phyloP scores from a whole-genome alignment of 192 early-diverging fungal species.

The Neocallimastix lanati region DNA sequence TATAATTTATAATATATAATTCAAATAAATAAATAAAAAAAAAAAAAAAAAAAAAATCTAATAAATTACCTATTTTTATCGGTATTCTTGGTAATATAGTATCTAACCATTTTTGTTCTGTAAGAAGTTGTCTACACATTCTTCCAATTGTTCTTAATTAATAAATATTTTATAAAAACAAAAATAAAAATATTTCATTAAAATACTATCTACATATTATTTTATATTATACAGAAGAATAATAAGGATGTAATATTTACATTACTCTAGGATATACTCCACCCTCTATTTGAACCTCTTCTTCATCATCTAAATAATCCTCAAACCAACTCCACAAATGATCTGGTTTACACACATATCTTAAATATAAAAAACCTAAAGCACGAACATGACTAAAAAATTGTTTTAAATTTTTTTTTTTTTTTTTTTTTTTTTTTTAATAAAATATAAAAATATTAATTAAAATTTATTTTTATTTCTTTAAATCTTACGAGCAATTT shows the following conservation, averaged over 20 bases:
- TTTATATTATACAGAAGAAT: too few species aligned
- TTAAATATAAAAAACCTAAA: slow-evolving; percentile 60
- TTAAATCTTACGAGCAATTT: slow-evolving; percentile 15
- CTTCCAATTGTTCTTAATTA: slow-evolving; percentile 50
- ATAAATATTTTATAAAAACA: neutral
- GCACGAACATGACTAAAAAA: slow-evolving; percentile 46
- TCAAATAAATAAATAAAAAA: too few species aligned
- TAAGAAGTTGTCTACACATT: slow-evolving; percentile 40
- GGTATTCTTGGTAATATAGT: slow-evolving; percentile 72
- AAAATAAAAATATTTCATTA: too few species aligned
- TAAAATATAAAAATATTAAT: too few species aligned
- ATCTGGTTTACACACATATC: slow-evolving; percentile 59
- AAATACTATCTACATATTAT: too few species aligned
- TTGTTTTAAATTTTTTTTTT: neutral
- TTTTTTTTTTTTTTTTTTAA: neutral
- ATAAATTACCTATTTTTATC: slow-evolving; percentile 20
- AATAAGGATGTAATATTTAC: too few species aligned
- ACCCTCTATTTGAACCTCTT: slow-evolving; percentile 39
- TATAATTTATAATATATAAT: too few species aligned
- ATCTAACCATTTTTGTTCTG: slow-evolving; percentile 57
- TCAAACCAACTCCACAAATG: slow-evolving; percentile 65
- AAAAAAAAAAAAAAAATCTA: too few species aligned
- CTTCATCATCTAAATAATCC: slow-evolving; percentile 59
- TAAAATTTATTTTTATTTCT: too few species aligned
- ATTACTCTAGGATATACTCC: slow-evolving; percentile 32